Percentiles rank a stretch among this genome's conserved stretches.
phyloP scores from a whole-genome alignment of 2,329 filamentous ascomycete genomes.

The Fusarium dlaminii region DNA sequence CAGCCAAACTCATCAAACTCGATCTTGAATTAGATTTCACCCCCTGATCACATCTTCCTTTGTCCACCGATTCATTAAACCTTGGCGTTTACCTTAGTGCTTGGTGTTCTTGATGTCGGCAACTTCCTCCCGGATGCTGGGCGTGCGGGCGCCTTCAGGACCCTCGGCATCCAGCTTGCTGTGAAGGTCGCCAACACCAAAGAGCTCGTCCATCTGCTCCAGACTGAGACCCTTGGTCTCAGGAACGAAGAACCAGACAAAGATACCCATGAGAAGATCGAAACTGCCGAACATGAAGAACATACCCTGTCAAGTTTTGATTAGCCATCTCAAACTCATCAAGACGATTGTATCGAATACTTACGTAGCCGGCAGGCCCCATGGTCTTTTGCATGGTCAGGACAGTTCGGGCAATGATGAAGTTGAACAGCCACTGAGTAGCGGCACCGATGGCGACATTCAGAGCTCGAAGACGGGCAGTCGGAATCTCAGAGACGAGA shows the following conservation, averaged over 20 bases:
- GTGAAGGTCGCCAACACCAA: constrained; percentile 63
- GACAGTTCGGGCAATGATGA: constrained; percentile 71
- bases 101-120: constrained; percentile 25
- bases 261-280: constrained; percentile 71
- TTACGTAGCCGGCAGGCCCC: constrained; percentile 53
- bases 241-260: constrained; percentile 73
- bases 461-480: constrained; percentile 70
- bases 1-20: not conserved
- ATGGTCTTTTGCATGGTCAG: constrained; percentile 72
- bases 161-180: constrained; percentile 48
- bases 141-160: constrained; percentile 39
- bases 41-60: not conserved
- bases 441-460: constrained; percentile 75
- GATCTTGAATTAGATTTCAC: not conserved
- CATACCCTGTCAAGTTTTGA: constrained; percentile 55
- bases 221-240: constrained; percentile 74
- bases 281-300: constrained; percentile 77
- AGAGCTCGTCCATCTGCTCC: constrained; percentile 74
- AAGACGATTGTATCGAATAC: constrained; percentile 17
- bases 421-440: constrained; percentile 80
- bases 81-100: not conserved
- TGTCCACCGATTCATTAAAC: not conserved
- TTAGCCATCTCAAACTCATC: constrained; percentile 3
- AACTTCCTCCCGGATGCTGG: constrained; percentile 42
- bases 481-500: constrained; percentile 74